phyloP scores from a whole-genome alignment of 148 eudicot species.

The Bassia scoparia region DNA sequence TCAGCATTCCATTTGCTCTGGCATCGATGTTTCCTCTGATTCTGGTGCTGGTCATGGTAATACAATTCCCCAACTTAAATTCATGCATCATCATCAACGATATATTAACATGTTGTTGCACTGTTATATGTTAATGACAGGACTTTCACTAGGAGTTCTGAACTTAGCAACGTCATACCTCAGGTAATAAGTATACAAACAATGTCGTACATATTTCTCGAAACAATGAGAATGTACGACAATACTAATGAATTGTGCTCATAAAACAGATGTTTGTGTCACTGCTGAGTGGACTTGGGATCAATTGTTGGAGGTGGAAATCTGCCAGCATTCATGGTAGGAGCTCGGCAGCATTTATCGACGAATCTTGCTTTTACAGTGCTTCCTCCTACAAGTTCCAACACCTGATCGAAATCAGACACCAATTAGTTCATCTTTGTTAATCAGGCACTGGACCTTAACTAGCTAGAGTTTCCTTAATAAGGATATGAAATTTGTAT shows the following conservation, averaged over 20 bases:
- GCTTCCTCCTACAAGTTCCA: slow-evolving; percentile 55
- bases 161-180: slow-evolving; percentile 78
- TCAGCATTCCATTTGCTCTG: slow-evolving; percentile 76
- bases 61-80: not conserved
- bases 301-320: slow-evolving; percentile 66
- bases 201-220: too few relatives aligned
- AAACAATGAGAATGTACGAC: too few relatives aligned
- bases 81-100: too few relatives aligned
- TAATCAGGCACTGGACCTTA: too few relatives aligned
- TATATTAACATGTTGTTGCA: not conserved
- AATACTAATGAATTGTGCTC: not conserved
- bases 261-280: slow-evolving; percentile 64
- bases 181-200: too few relatives aligned
- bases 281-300: slow-evolving; percentile 66
- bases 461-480: too few relatives aligned
- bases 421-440: too few relatives aligned
- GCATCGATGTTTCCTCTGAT: slow-evolving; percentile 72
- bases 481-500: too few relatives aligned
- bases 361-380: slow-evolving; percentile 52
- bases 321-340: slow-evolving; percentile 64
- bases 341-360: slow-evolving; percentile 52
- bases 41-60: slow-evolving; percentile 82
- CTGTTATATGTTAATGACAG: slow-evolving; percentile 25
- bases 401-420: slow-evolving; percentile 19
- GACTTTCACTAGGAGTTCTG: slow-evolving; percentile 70